Percentiles rank a stretch among this genome's conserved stretches.
Evolutionary conservation across 225 moss, liverwort and hornwort species (phyloP).

Genomic region (Marchantia paleacea): DNA sequence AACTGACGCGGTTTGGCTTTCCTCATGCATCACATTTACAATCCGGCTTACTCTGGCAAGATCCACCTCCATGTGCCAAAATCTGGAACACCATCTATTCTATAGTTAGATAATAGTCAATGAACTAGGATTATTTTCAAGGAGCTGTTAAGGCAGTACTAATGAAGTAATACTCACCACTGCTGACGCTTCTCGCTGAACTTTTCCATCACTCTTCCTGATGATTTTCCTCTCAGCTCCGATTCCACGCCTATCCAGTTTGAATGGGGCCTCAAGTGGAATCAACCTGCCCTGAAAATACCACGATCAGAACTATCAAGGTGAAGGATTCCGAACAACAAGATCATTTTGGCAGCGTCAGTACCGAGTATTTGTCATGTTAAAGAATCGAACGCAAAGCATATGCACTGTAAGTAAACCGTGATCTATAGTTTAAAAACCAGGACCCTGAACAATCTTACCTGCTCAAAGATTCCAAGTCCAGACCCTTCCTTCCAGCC

Average conservation of each 20-base stretch:
- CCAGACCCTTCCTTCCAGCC: constrained; percentile 97
- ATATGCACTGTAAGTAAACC: background rate
- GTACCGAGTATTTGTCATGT: background rate
- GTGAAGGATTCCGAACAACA: background rate
- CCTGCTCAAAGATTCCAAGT: constrained; percentile 78
- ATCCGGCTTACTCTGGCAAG: background rate
- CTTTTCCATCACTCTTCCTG: constrained; percentile 15
- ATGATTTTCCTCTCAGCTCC: constrained; percentile 64
- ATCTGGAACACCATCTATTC: background rate
- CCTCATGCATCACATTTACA: background rate
- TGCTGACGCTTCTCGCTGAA: background rate
- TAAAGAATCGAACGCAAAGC: background rate
- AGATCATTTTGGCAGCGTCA: background rate
- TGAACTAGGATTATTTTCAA: background rate
- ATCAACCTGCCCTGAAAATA: constrained; percentile 66
- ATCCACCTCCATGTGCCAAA: too few species aligned
- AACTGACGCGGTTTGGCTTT: background rate
- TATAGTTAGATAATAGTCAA: background rate
- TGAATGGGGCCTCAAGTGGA: constrained; percentile 64
- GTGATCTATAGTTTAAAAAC: background rate
- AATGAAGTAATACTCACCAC: constrained; percentile 12
- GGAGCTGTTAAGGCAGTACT: background rate
- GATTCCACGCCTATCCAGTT: constrained; percentile 78
- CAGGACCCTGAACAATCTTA: background rate
- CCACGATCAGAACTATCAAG: constrained; percentile 23